Percentiles rank a stretch among this genome's conserved stretches.
Conservation (phyloP, 2,329 filamentous ascomycete species). For the Nigrospora osmanthi region DNA sequence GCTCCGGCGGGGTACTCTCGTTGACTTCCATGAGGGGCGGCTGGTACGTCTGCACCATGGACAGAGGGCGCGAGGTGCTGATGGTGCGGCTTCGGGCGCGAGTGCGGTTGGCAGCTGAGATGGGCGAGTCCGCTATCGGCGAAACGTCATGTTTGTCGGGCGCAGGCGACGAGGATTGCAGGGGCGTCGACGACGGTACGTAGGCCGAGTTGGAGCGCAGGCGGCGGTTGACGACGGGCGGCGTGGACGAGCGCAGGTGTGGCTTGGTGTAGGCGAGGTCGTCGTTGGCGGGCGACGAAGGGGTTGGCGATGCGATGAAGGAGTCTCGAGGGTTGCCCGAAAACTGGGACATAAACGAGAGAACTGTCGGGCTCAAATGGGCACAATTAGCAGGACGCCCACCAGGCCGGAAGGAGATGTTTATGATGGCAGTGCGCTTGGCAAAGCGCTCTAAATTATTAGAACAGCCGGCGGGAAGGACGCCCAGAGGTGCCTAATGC, state of each 20-base stretch:
- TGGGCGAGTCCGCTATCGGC: constrained; percentile 31
- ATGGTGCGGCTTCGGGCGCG: constrained; percentile 27
- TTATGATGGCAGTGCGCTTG: neutral
- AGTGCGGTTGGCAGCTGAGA: constrained; percentile 14
- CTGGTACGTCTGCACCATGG: constrained; percentile 80
- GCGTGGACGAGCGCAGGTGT: neutral
- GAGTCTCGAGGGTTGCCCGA: constrained; percentile 35
- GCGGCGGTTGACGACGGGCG: neutral
- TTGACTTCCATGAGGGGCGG: constrained; percentile 80
- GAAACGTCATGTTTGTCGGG: constrained; percentile 27
- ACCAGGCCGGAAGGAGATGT: constrained; percentile 5
- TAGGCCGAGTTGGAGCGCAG: constrained; percentile 1
- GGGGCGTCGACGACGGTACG: constrained; percentile 11
- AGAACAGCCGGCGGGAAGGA: neutral
- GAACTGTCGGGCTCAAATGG: constrained; percentile 44
- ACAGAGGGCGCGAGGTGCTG: constrained; percentile 63
- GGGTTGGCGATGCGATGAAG: constrained; percentile 13
- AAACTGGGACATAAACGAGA: constrained; percentile 83
- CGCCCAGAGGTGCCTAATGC: constrained; percentile 1
- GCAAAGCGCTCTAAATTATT: neutral
- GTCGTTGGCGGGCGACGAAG: constrained; percentile 10
- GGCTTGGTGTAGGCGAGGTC: constrained; percentile 1
- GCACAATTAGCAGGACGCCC: constrained; percentile 22
- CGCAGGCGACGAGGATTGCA: constrained; percentile 15
- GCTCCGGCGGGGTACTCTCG: constrained; percentile 81